Evolutionary conservation across 495 filamentous ascomycete species (phyloP).

Genomic region (Xylaria flabelliformis): DNA sequence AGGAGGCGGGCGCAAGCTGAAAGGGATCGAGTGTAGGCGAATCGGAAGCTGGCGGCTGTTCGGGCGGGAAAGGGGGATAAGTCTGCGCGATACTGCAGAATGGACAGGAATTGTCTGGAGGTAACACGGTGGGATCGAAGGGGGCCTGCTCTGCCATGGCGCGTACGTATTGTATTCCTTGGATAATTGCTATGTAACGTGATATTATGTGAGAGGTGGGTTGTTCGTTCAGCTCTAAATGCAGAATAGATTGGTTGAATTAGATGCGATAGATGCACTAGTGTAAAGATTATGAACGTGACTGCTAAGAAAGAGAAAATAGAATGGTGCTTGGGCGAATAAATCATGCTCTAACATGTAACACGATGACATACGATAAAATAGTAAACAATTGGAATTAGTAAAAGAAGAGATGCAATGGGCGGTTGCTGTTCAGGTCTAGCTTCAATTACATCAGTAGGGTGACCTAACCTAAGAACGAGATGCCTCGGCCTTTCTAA

Average conservation of each 20-base stretch:
- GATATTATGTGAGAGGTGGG: background rate
- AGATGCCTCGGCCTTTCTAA: conserved; percentile 4
- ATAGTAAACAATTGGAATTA: background rate
- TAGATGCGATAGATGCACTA: too few relatives aligned
- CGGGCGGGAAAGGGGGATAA: conserved; percentile 54
- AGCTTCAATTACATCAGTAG: background rate
- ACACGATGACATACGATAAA: too few relatives aligned
- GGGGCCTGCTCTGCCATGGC: conserved; percentile 24
- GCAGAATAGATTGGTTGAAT: too few relatives aligned
- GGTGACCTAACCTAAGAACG: background rate
- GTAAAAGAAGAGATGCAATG: background rate
- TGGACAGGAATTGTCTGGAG: conserved; percentile 53
- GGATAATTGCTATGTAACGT: background rate
- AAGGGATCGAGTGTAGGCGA: conserved; percentile 44
- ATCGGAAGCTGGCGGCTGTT: conserved; percentile 40
- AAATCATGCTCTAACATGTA: background rate
- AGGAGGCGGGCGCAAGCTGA: conserved; percentile 55
- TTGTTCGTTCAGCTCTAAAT: background rate
- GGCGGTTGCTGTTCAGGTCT: background rate
- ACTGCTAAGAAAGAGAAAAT: background rate
- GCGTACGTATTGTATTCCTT: background rate
- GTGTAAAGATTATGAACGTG: too few relatives aligned
- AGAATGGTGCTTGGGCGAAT: background rate
- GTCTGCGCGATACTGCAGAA: conserved; percentile 68
- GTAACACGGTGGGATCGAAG: conserved; percentile 37